Evolutionary conservation across 2,329 filamentous ascomycete genomes (phyloP).

Genomic region (Cordyceps militaris): DNA sequence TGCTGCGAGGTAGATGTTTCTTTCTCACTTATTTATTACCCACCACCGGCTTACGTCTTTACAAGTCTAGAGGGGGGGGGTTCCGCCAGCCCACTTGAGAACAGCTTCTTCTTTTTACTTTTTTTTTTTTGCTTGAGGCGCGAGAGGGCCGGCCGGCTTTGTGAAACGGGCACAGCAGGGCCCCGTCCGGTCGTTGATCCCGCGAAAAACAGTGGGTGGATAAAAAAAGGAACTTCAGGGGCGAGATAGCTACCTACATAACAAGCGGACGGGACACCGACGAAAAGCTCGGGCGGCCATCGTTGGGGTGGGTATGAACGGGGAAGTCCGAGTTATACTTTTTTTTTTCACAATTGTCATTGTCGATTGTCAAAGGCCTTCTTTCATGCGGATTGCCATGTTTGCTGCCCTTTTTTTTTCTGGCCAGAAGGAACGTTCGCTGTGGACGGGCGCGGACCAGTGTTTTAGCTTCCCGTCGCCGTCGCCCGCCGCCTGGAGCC

Average conservation of each 20-base stretch:
- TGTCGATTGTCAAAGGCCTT: neutral
- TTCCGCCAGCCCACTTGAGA: neutral
- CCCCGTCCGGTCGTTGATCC: neutral
- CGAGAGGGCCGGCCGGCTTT: neutral
- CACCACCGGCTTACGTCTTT: slow-evolving; percentile 8
- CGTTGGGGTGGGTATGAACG: neutral
- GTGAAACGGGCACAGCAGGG: slow-evolving; percentile 5
- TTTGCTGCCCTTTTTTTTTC: neutral
- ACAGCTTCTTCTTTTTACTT: neutral
- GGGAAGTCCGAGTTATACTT: slow-evolving; percentile 1
- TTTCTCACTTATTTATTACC: neutral
- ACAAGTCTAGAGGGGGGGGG: neutral
- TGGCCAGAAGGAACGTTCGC: neutral
- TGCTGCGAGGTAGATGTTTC: neutral
- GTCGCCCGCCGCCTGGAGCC: neutral
- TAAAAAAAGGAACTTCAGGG: neutral
- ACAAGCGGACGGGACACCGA: too few relatives aligned
- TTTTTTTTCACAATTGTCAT: neutral
- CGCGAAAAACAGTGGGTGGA: too few relatives aligned
- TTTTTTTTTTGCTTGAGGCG: too few relatives aligned
- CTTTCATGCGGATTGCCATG: neutral
- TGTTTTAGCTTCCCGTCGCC: neutral
- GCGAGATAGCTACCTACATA: neutral
- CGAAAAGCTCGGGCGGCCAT: neutral
- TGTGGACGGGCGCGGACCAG: neutral